Conservation (phyloP, 2,329 filamentous ascomycete genomes). For the Trichoderma asperellum region DNA sequence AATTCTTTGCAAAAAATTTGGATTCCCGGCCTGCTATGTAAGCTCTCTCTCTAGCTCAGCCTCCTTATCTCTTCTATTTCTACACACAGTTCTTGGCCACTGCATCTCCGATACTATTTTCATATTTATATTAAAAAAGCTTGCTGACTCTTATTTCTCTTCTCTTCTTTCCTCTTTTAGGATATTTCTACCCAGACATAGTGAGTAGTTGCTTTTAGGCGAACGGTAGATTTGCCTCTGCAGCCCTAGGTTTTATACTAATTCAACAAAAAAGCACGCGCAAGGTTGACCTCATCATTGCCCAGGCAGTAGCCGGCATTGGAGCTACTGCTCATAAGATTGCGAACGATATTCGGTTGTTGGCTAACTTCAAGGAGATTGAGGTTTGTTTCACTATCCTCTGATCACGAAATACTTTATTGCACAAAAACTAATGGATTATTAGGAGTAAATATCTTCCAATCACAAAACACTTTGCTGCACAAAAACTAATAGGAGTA, state of each 20-base stretch:
- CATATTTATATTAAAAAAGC: not conserved
- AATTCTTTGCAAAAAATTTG: slow-evolving; percentile 58
- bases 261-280: slow-evolving; percentile 52
- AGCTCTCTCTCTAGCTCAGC: not conserved
- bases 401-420: slow-evolving; percentile 39
- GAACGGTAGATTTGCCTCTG: not conserved
- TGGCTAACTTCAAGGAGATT: slow-evolving; percentile 78
- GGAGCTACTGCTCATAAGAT: slow-evolving; percentile 77
- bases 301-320: slow-evolving; percentile 76
- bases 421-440: no score
- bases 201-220: slow-evolving; percentile 26
- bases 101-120: not conserved
- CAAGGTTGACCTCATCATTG: slow-evolving; percentile 78
- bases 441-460: no score
- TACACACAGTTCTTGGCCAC: not conserved
- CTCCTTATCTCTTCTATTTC: not conserved
- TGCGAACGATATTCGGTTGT: slow-evolving; percentile 71
- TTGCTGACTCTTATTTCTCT: not conserved
- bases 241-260: not conserved
- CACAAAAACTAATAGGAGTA: no score
- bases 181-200: slow-evolving; percentile 67
- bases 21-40: slow-evolving; percentile 55
- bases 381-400: slow-evolving; percentile 52
- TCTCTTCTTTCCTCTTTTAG: not conserved
- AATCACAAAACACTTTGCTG: no score